Evolutionary conservation across 1,139 yeast species (phyloP).

Genomic region (Sporopachydermia cereana): DNA sequence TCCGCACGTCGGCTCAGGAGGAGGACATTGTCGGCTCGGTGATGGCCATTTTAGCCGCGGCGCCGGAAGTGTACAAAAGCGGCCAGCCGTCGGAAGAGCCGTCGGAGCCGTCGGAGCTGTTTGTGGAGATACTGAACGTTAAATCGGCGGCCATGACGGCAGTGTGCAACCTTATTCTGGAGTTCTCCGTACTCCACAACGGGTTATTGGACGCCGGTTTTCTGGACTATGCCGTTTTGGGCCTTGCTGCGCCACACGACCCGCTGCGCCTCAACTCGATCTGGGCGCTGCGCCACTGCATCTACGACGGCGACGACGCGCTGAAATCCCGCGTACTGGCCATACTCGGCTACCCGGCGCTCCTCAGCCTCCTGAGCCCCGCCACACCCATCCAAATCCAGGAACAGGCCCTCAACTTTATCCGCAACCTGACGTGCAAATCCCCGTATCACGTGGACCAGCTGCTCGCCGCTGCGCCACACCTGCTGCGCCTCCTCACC

Average conservation of each 20-base stretch:
- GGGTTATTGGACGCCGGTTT: slow-evolving; percentile 45
- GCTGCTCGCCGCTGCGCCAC: slow-evolving; percentile 26
- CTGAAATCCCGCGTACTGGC: slow-evolving; percentile 21
- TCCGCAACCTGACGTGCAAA: slow-evolving; percentile 66
- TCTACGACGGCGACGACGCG: slow-evolving; percentile 30
- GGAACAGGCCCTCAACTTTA: slow-evolving; percentile 57
- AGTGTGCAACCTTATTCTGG: slow-evolving; percentile 66
- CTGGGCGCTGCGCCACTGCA: slow-evolving; percentile 45
- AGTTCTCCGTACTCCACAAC: slow-evolving; percentile 62
- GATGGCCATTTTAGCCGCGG: slow-evolving; percentile 28
- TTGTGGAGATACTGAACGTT: slow-evolving; percentile 32
- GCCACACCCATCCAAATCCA: slow-evolving; percentile 43
- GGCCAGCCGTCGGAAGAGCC: background rate
- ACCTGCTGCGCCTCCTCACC: slow-evolving; percentile 18
- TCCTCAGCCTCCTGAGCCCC: slow-evolving; percentile 11
- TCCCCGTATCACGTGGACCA: slow-evolving; percentile 39
- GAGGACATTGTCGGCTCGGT: slow-evolving; percentile 39
- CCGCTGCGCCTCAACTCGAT: slow-evolving; percentile 37
- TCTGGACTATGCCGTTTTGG: slow-evolving; percentile 35
- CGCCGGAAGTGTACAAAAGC: slow-evolving; percentile 1
- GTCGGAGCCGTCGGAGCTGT: slow-evolving; percentile 13
- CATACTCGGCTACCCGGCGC: slow-evolving; percentile 15
- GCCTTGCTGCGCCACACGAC: slow-evolving; percentile 20
- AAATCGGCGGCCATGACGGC: slow-evolving; percentile 55
- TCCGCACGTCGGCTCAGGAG: slow-evolving; percentile 58